phyloP scores from a whole-genome alignment of 805 yeast genomes.

The Starmera pachycereana region DNA sequence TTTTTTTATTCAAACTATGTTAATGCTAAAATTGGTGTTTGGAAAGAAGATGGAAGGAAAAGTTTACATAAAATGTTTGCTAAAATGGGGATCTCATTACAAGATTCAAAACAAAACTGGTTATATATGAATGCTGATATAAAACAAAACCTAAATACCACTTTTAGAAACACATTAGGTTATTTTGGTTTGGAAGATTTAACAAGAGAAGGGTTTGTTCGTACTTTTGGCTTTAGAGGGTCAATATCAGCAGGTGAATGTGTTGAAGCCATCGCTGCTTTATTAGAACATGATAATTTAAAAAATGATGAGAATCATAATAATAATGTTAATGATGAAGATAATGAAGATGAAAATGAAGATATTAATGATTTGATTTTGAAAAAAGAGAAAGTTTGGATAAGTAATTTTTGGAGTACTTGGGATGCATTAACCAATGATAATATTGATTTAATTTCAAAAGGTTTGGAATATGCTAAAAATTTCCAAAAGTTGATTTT shows the following conservation, averaged over 20 bases:
- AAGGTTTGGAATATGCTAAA: constrained; percentile 82
- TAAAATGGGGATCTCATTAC: constrained; percentile 87
- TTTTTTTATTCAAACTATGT: constrained; percentile 87
- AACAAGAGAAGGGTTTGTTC: constrained; percentile 74
- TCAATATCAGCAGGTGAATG: constrained; percentile 86
- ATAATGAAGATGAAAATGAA: constrained; percentile 18
- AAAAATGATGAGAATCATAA: constrained; percentile 9
- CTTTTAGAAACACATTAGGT: constrained; percentile 61
- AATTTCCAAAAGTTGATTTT: constrained; percentile 73
- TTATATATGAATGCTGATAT: constrained; percentile 74
- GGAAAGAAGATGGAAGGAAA: constrained; percentile 89
- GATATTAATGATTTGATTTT: constrained; percentile 24
- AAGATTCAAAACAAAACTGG: constrained; percentile 89
- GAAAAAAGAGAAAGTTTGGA: constrained; percentile 54
- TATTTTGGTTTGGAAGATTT: constrained; percentile 76
- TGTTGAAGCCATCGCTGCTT: constrained; percentile 79
- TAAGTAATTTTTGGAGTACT: constrained; percentile 58
- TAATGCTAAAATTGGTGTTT: constrained; percentile 74
- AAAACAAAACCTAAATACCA: constrained; percentile 60
- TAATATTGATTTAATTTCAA: constrained; percentile 39
- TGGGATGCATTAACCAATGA: constrained; percentile 49
- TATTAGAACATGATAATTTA: constrained; percentile 58
- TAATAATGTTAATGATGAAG: constrained; percentile 12
- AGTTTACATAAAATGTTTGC: constrained; percentile 87
- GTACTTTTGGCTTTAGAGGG: constrained; percentile 83